Evolutionary conservation across 2,329 filamentous ascomycete species (phyloP).

Genomic region (Dendryphion nanum): DNA sequence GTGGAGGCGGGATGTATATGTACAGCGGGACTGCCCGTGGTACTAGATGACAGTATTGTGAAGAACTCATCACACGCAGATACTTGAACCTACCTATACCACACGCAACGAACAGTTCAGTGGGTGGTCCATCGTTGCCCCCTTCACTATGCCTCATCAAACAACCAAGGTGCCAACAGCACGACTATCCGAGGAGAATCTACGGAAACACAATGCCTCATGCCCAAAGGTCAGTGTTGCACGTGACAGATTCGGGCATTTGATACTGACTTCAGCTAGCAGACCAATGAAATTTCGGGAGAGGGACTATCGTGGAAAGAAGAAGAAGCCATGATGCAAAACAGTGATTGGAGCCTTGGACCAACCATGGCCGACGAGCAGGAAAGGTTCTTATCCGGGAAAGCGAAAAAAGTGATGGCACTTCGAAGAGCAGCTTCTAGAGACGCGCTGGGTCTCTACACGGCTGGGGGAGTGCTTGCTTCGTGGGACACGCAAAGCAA

Average conservation of each 20-base stretch:
- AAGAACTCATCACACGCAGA: no score
- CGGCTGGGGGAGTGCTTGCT: neutral
- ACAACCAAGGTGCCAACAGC: no score
- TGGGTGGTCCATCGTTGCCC: no score
- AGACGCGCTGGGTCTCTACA: neutral
- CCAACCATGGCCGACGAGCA: conserved; percentile 8
- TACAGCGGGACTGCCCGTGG: no score
- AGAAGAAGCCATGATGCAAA: neutral
- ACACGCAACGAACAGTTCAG: no score
- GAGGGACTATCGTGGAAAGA: neutral
- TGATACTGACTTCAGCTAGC: neutral
- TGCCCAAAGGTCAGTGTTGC: conserved; percentile 18
- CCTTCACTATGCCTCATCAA: no score
- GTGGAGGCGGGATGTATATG: no score
- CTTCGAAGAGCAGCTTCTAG: neutral
- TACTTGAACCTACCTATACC: no score
- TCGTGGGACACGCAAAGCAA: neutral
- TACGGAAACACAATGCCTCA: conserved; percentile 26
- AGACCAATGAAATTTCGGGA: no score
- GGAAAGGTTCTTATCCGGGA: neutral
- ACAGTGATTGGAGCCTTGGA: neutral
- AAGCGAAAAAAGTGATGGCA: neutral
- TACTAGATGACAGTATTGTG: no score
- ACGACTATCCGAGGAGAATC: conserved; percentile 26
- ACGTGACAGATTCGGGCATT: neutral